Evolutionary conservation across 192 early-diverging fungal species (phyloP).

Genomic region (Backusella morwellensis): DNA sequence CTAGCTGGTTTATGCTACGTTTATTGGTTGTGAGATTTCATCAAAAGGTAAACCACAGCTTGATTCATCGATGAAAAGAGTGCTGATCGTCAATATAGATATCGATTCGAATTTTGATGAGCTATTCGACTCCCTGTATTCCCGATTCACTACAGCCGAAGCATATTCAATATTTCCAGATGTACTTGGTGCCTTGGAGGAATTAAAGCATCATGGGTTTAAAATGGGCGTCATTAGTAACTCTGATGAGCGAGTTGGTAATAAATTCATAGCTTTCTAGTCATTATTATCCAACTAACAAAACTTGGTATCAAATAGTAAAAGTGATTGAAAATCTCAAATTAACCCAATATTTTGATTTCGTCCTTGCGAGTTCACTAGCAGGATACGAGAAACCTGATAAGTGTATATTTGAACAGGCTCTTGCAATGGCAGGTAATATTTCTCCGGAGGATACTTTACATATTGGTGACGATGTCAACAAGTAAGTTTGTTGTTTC

Average conservation of each 20-base stretch:
- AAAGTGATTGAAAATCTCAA: slow-evolving; percentile 31
- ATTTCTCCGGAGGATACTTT: slow-evolving; percentile 44
- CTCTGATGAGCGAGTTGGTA: slow-evolving; percentile 56
- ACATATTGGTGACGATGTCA: slow-evolving; percentile 62
- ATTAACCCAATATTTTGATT: slow-evolving; percentile 56
- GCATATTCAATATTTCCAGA: slow-evolving; percentile 58
- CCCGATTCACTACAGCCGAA: slow-evolving; percentile 42
- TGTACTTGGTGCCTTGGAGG: slow-evolving; percentile 41
- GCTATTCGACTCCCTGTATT: slow-evolving; percentile 39
- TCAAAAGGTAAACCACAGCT: slow-evolving; percentile 14
- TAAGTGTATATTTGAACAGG: slow-evolving; percentile 49
- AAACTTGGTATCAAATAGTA: slow-evolving; percentile 13
- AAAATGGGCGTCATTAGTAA: slow-evolving; percentile 60
- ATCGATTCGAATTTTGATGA: slow-evolving; percentile 20
- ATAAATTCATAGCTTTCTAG: neutral
- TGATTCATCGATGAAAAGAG: too few relatives aligned
- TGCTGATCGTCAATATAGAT: slow-evolving; percentile 7
- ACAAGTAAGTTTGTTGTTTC: slow-evolving; percentile 26
- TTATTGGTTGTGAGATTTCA: slow-evolving; percentile 35
- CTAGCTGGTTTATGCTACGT: slow-evolving; percentile 45
- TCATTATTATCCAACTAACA: too few relatives aligned
- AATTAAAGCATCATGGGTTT: slow-evolving; percentile 44
- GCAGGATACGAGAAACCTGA: slow-evolving; percentile 58
- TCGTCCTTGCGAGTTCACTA: slow-evolving; percentile 50
- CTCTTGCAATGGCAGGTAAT: slow-evolving; percentile 30